Percentiles rank a stretch among this genome's conserved stretches.
phyloP scores from a whole-genome alignment of 116 monocot genomes.

The Iris pallida region DNA sequence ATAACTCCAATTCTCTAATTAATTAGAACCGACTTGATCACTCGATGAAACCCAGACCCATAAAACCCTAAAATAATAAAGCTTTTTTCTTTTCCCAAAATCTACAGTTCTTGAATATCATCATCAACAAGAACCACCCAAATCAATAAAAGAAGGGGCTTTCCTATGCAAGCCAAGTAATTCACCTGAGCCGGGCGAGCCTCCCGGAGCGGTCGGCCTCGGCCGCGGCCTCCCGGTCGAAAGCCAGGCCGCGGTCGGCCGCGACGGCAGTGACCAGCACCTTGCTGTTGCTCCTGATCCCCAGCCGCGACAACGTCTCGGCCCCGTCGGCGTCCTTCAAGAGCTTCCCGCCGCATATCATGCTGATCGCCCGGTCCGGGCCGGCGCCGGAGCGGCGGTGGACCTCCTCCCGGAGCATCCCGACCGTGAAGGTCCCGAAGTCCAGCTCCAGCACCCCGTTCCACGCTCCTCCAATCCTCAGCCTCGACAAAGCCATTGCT shows the following conservation, averaged over 20 bases:
- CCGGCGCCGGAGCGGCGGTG: conserved; percentile 34
- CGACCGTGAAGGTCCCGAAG: conserved; percentile 62
- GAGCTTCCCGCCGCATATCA: conserved; percentile 76
- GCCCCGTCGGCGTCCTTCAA: conserved; percentile 36
- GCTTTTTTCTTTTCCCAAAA: not conserved
- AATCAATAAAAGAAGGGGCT: not conserved
- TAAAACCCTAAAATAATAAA: not conserved
- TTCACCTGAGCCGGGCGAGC: conserved; percentile 55
- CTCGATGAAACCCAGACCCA: not conserved
- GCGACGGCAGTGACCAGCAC: conserved; percentile 50
- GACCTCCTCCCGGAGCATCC: conserved; percentile 75
- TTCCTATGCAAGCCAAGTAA: not conserved
- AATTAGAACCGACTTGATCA: not conserved
- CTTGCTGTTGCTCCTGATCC: conserved; percentile 72
- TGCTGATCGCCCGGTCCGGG: conserved; percentile 46
- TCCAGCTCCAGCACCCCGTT: conserved; percentile 60
- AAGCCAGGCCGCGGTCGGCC: conserved; percentile 31
- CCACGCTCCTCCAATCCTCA: conserved; percentile 74
- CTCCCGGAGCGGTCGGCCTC: conserved; percentile 52
- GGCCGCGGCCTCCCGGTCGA: conserved; percentile 38
- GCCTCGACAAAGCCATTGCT: conserved; percentile 27
- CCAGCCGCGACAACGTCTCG: conserved; percentile 33
- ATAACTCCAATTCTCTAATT: too few relatives aligned
- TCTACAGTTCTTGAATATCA: not conserved
- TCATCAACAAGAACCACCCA: not conserved